phyloP scores from a whole-genome alignment of 2,329 filamentous ascomycete genomes.

The Penicillium hesseltinei region DNA sequence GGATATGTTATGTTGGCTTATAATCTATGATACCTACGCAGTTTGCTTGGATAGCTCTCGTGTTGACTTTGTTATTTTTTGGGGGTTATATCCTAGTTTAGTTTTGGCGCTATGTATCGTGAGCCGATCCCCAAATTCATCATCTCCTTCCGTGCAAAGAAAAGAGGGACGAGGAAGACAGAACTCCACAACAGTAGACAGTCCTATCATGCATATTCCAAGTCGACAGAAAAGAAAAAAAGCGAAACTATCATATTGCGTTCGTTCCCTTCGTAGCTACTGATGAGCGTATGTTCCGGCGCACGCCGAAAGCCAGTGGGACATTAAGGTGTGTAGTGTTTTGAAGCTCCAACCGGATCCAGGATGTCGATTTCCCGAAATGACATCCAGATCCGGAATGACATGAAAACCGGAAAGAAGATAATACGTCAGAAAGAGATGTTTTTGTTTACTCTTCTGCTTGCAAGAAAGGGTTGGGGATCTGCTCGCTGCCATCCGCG shows the following conservation, averaged over 20 bases:
- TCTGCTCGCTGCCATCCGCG: constrained; percentile 91
- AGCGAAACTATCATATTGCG: constrained; percentile 71
- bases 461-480: constrained; percentile 86
- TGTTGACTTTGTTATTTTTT: constrained; percentile 9
- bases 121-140: background rate
- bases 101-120: constrained; percentile 1
- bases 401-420: background rate
- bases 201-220: constrained; percentile 11
- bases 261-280: constrained; percentile 53
- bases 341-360: background rate
- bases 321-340: constrained; percentile 2
- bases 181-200: background rate
- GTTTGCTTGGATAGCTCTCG: constrained; percentile 1
- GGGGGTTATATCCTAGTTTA: background rate
- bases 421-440: background rate
- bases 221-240: constrained; percentile 28
- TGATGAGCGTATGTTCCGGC: constrained; percentile 16
- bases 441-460: constrained; percentile 57
- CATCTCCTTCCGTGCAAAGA: background rate
- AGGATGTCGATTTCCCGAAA: background rate
- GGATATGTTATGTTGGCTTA: constrained; percentile 1
- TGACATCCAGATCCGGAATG: background rate
- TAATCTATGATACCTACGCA: constrained; percentile 21
- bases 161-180: background rate
- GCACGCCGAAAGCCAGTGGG: constrained; percentile 6